Percentiles rank a stretch among this genome's conserved stretches.
Conservation (phyloP, 2,329 filamentous ascomycete species). For the Xenoacremonium recifei region DNA sequence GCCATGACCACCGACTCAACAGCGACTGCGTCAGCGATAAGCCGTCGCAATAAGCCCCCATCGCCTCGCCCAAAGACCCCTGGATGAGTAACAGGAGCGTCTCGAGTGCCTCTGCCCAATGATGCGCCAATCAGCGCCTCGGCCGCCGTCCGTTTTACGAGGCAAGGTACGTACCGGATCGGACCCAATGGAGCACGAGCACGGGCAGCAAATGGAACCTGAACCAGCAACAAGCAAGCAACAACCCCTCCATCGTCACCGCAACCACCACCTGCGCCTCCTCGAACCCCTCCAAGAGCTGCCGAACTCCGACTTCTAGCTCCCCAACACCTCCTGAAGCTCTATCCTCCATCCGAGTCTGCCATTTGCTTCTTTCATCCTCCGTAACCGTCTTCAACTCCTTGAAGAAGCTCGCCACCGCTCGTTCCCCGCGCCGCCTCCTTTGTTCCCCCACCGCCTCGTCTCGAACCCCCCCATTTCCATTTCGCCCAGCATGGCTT, state of each 20-base stretch:
- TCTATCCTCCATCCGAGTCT: too few species aligned
- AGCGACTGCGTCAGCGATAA: too few species aligned
- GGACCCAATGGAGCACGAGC: too few species aligned
- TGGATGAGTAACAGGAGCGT: neutral
- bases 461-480: slow-evolving; percentile 14
- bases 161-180: too few species aligned
- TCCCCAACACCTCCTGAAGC: neutral
- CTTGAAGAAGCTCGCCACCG: too few species aligned
- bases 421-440: slow-evolving; percentile 1
- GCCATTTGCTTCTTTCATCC: too few species aligned
- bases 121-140: slow-evolving; percentile 9
- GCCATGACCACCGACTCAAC: neutral
- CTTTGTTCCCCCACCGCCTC: slow-evolving; percentile 15
- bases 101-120: too few species aligned
- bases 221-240: neutral
- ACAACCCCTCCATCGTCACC: slow-evolving; percentile 35
- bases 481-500: slow-evolving; percentile 57
- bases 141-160: too few species aligned
- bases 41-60: too few species aligned
- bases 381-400: too few species aligned
- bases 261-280: slow-evolving; percentile 22
- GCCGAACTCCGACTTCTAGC: neutral
- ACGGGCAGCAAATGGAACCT: too few species aligned
- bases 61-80: too few species aligned
- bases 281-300: slow-evolving; percentile 17